phyloP scores from a whole-genome alignment of 2,329 filamentous ascomycete species.

The Fusarium sambucinum region DNA sequence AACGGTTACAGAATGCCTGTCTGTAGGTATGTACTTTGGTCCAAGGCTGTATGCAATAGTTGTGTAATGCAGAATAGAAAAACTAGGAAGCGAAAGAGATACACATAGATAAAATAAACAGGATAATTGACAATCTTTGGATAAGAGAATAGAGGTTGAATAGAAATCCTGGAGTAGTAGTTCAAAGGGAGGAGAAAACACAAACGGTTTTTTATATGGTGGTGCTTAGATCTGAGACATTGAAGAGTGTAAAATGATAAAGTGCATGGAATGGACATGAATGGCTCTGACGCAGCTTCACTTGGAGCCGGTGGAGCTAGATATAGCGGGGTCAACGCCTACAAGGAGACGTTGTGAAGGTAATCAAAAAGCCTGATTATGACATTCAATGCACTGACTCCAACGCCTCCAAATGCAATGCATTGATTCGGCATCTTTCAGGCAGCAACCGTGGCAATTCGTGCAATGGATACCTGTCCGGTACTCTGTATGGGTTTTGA shows the following conservation, averaged over 20 bases:
- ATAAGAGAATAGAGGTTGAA: background rate
- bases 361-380: slow-evolving; percentile 18
- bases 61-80: background rate
- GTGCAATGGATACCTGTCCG: background rate
- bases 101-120: slow-evolving; percentile 7
- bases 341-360: background rate
- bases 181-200: background rate
- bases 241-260: slow-evolving; percentile 6
- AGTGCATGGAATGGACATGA: background rate
- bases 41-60: background rate
- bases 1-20: background rate
- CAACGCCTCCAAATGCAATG: background rate
- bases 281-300: slow-evolving; percentile 11
- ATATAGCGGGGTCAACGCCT: slow-evolving; percentile 34
- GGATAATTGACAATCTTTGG: slow-evolving; percentile 3
- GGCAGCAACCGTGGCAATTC: slow-evolving; percentile 13
- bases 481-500: background rate
- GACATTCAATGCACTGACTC: slow-evolving; percentile 2
- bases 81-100: slow-evolving; percentile 9
- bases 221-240: slow-evolving; percentile 25
- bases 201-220: slow-evolving; percentile 9
- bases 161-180: background rate
- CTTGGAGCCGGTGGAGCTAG: slow-evolving; percentile 34
- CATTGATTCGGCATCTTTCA: background rate
- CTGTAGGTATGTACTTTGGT: background rate